Evolutionary conservation across 371 early-diverging fungal species (phyloP), one percentile per base, ranked within the genome.

Genomic region (Thermomucor indicae-seudaticae): DNA sequence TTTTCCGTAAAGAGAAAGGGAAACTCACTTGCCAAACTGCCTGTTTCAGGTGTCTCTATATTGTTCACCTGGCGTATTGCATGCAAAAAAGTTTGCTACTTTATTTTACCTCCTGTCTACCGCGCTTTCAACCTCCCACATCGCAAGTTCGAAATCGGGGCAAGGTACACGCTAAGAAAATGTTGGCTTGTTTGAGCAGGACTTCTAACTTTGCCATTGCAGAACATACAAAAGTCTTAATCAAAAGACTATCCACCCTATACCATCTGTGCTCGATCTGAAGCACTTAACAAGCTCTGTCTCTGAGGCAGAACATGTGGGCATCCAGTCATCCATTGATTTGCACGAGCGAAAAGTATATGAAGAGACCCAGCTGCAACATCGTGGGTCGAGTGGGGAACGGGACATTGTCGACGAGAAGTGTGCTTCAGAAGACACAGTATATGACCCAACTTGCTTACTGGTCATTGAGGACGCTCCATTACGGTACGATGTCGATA

Each of bases 401-500:
- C 59, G 53, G 19, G 60, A 55, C 29, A 23, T 31, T 23, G 14
- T 45, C 4, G 51, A 61, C 35, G 52, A 60, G 35, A 46, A 53
- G 39, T 17, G 51, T 16, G 47, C 31, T 6, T 30, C 22, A 11
- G 59, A 66, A 19, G 51, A 57, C 30, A 50, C 52, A 24, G 55
- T 30, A 16, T 58, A 50, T 49, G 69, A 68, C 40, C 62, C 66
- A 30, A 58, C 62, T 8, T 60, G 57, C 0, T 34, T 77, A 30
- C 53, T 80, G 12, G 61, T 78, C 8, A 53, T 76, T 0, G 79
- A 79, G 38, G 68, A 82, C 58, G 78, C 76, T 43, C 72, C 83
- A 31, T 47, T 77, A 44, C 66, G 82, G 19, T 81, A 81, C 42
- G 84, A 86, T 66, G 80, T 86, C 16, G 84, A 84, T 49, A 84